Evolutionary conservation across 495 filamentous ascomycete species (phyloP).

Genomic region (Podospora didyma): DNA sequence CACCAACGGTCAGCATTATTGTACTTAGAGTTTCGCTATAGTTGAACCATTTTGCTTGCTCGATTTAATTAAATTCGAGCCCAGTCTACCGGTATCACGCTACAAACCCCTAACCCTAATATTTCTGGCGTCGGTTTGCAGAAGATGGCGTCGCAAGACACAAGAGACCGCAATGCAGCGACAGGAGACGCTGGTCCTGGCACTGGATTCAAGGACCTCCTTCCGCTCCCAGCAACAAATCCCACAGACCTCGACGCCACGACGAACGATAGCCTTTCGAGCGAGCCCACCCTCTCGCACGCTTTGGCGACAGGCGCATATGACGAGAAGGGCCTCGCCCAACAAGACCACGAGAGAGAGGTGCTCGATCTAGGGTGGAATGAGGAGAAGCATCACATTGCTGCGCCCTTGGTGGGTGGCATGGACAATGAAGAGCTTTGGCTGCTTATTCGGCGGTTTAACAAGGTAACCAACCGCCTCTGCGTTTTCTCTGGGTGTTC

Average conservation of each 20-base stretch:
- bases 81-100: too few species aligned
- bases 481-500: background rate
- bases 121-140: too few species aligned
- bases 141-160: slow-evolving; percentile 7
- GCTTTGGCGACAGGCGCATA: slow-evolving; percentile 30
- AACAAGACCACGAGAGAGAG: slow-evolving; percentile 36
- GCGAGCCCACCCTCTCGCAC: slow-evolving; percentile 36
- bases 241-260: slow-evolving; percentile 23
- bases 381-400: slow-evolving; percentile 52
- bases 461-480: slow-evolving; percentile 57
- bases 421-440: slow-evolving; percentile 82
- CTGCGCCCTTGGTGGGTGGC: slow-evolving; percentile 63
- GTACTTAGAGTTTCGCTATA: too few species aligned
- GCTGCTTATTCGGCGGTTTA: slow-evolving; percentile 74
- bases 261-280: slow-evolving; percentile 14
- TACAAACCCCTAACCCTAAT: too few species aligned
- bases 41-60: too few species aligned
- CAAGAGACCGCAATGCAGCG: background rate
- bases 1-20: too few species aligned
- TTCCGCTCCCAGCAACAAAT: slow-evolving; percentile 32
- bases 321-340: slow-evolving; percentile 30
- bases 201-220: slow-evolving; percentile 25
- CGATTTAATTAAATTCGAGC: too few species aligned
- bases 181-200: slow-evolving; percentile 23
- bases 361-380: slow-evolving; percentile 74